Percentiles rank a stretch among this genome's conserved stretches.
Evolutionary conservation across 2,329 filamentous ascomycete species (phyloP).

Genomic region (Xylogone sp.): DNA sequence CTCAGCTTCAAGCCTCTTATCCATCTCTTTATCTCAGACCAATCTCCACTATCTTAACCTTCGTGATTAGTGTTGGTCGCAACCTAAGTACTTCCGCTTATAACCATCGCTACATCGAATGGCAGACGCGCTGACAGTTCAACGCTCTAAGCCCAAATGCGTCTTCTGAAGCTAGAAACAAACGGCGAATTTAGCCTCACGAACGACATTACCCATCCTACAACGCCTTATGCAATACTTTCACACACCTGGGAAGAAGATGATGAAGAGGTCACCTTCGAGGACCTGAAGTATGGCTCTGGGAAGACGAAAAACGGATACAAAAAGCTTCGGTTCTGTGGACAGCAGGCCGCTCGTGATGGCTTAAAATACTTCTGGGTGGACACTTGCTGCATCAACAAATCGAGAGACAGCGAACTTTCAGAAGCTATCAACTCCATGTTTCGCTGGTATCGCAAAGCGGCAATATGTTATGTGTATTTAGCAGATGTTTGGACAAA

Average conservation of each 20-base stretch:
- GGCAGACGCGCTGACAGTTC: constrained; percentile 6
- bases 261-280: constrained; percentile 6
- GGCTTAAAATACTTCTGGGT: constrained; percentile 7
- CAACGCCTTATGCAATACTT: constrained; percentile 2
- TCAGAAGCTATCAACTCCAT: constrained; percentile 19
- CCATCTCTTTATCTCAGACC: not conserved
- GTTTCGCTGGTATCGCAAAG: constrained; percentile 17
- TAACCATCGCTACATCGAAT: constrained; percentile 8
- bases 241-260: constrained; percentile 6
- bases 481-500: constrained; percentile 10
- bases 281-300: constrained; percentile 4
- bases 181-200: constrained; percentile 6
- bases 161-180: constrained; percentile 9
- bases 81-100: constrained; percentile 5
- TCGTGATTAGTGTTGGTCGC: not conserved
- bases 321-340: constrained; percentile 2
- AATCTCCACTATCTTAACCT: constrained; percentile 4
- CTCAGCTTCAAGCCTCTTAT: not conserved
- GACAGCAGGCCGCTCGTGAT: constrained; percentile 7
- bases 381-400: constrained; percentile 18
- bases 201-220: not conserved
- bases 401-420: constrained; percentile 11
- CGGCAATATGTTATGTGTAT: constrained; percentile 11
- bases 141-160: constrained; percentile 7
- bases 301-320: constrained; percentile 7